Evolutionary conservation across 495 filamentous ascomycete genomes (phyloP).

Genomic region (Penicillium cosmopolitanum): DNA sequence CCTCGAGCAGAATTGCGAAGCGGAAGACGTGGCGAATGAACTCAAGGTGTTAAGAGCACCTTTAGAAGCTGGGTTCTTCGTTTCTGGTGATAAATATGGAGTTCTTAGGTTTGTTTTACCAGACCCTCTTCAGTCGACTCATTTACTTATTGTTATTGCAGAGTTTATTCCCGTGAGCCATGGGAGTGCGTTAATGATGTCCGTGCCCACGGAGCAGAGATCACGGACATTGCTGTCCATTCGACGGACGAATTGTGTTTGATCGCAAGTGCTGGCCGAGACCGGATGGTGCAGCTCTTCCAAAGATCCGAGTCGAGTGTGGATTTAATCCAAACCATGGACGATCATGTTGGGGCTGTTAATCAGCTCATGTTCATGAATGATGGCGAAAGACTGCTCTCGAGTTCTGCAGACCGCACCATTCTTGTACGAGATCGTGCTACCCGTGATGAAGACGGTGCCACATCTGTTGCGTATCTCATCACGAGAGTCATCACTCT

Average conservation of each 20-base stretch:
- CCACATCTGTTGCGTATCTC: slow-evolving; percentile 73
- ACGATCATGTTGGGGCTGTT: slow-evolving; percentile 77
- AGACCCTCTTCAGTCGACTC: slow-evolving; percentile 5
- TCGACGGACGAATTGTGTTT: slow-evolving; percentile 45
- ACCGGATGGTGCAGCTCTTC: slow-evolving; percentile 90
- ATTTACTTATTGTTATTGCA: slow-evolving; percentile 17
- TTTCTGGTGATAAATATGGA: slow-evolving; percentile 84
- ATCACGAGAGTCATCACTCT: slow-evolving; percentile 74
- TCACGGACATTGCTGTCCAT: slow-evolving; percentile 75
- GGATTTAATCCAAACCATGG: slow-evolving; percentile 71
- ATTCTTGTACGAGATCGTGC: slow-evolving; percentile 78
- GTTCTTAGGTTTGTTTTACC: slow-evolving; percentile 65
- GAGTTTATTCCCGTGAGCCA: slow-evolving; percentile 49
- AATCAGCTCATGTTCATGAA: slow-evolving; percentile 64
- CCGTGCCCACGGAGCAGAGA: slow-evolving; percentile 85
- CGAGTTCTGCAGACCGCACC: slow-evolving; percentile 87
- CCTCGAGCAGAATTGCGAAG: slow-evolving; percentile 64
- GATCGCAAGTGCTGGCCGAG: slow-evolving; percentile 80
- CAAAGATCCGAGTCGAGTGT: slow-evolving; percentile 56
- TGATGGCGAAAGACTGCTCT: slow-evolving; percentile 71
- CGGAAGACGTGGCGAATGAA: slow-evolving; percentile 72
- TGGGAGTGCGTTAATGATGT: slow-evolving; percentile 62
- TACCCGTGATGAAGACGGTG: slow-evolving; percentile 62
- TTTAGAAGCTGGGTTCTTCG: slow-evolving; percentile 62
- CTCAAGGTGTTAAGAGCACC: slow-evolving; percentile 70